Evolutionary conservation across 192 early-diverging fungal species (phyloP), one percentile per base, ranked within the genome.

Genomic region (Piromyces finnis): DNA sequence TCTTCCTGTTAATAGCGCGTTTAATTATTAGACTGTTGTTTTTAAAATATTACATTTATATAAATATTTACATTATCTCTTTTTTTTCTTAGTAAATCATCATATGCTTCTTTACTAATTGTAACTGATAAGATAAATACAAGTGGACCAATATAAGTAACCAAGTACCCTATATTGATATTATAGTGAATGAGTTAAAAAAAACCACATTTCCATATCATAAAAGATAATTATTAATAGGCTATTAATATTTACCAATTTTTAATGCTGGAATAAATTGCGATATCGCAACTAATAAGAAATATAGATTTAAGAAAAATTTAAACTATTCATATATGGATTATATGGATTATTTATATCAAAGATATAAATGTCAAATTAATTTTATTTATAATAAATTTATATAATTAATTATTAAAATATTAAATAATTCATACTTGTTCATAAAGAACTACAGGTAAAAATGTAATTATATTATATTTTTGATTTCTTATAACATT

Each of bases 261-360:
- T 93, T 91, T 80, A 97, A 86, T 36, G 93, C 90, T 30, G 94
- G 94, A 32, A 97, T 88, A 82, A 98, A 92, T 86, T 98, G 97
- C 51, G 95, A 97, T 68, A 96, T 82, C 5, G 95, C 94, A 16
- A 98, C 95, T 14, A 96, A 86, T 79, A 98, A 85, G 83, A 98
- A 98, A 82, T 98, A 98, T 79, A 97, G 81, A 84, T 98, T 97
- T 87, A 97, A 95, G 82, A 98, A 96, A 81, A 95, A 93, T 84
- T 94, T 94, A 88, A 98, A 98, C 93, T 95, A 84, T 18, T 29
- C 27, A 51, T 36, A 35, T 35, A 35, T 35, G n/a, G n/a, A n/a
- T 35, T 35, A 35, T 7, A 35, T 3, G 12, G 12, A 35, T 35
- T 7, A 35, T 35, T 35, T 35, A 3, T 35, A 7, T 35, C 12